Percentiles rank a stretch among this genome's conserved stretches.
Evolutionary conservation across 164 flowering plant species (phyloP).

Genomic region (Nymphaea colorata): DNA sequence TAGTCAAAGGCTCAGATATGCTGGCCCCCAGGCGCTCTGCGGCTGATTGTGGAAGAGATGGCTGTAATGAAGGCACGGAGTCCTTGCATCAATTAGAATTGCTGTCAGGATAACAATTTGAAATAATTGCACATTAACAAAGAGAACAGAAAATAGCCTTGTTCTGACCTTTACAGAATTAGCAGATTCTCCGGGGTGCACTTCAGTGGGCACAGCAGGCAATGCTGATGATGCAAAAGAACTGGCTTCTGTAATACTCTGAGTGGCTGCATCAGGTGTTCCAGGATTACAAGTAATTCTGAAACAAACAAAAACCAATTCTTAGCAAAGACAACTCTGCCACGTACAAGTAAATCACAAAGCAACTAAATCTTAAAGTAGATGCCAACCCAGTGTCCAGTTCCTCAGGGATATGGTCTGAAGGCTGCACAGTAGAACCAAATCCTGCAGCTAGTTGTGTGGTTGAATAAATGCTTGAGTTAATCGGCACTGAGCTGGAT

Average conservation of each 20-base stretch:
- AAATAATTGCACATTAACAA: neutral
- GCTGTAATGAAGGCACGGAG: constrained; percentile 30
- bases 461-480: constrained; percentile 32
- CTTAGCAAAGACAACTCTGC: too few relatives aligned
- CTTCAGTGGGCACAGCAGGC: constrained; percentile 34
- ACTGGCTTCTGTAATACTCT: constrained; percentile 32
- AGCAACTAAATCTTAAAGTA: neutral
- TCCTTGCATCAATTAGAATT: constrained; percentile 30
- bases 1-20: constrained; percentile 46
- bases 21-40: constrained; percentile 45
- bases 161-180: constrained; percentile 32
- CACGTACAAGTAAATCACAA: too few relatives aligned
- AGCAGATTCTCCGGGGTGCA: constrained; percentile 33
- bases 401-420: constrained; percentile 56
- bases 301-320: neutral
- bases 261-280: constrained; percentile 30
- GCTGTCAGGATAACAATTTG: neutral
- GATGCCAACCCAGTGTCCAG: constrained; percentile 36
- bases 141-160: neutral
- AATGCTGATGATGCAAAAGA: constrained; percentile 27
- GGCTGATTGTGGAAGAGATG: constrained; percentile 27
- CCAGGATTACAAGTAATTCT: constrained; percentile 46
- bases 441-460: constrained; percentile 37
- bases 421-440: constrained; percentile 31
- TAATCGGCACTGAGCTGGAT: constrained; percentile 43